Evolutionary conservation across 2,329 filamentous ascomycete genomes (phyloP).

Genomic region (Fusarium camptoceras): DNA sequence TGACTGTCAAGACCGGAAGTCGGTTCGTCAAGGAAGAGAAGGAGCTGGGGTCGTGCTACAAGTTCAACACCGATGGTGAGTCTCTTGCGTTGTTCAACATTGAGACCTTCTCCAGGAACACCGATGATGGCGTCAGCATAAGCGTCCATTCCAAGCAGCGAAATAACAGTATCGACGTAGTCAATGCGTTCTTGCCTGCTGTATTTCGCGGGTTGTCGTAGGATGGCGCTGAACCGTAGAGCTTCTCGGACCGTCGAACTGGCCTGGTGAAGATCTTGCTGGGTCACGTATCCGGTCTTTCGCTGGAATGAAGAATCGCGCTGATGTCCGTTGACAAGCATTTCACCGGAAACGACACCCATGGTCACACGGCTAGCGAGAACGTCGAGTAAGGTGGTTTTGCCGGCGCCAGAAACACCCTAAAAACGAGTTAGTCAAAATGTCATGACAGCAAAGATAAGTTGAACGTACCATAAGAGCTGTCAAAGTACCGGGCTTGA

Average conservation of each 20-base stretch:
- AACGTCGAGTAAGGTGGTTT: conserved; percentile 86
- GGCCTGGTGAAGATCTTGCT: conserved; percentile 84
- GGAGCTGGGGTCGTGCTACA: conserved; percentile 63
- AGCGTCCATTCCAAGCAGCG: conserved; percentile 70
- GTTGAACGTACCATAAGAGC: conserved; percentile 70
- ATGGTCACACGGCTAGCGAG: conserved; percentile 84
- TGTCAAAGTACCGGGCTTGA: conserved; percentile 77
- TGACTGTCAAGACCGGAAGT: conserved; percentile 70
- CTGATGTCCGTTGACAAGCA: conserved; percentile 70
- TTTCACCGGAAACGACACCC: conserved; percentile 86
- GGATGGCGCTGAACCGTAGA: conserved; percentile 81
- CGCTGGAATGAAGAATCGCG: conserved; percentile 84
- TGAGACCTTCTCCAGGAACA: conserved; percentile 66
- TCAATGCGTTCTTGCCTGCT: conserved; percentile 77
- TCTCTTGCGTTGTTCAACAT: conserved; percentile 69
- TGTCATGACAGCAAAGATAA: accelerated
- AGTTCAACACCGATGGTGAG: conserved; percentile 68
- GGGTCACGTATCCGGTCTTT: conserved; percentile 90
- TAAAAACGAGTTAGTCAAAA: neutral
- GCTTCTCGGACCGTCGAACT: conserved; percentile 87
- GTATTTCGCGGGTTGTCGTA: conserved; percentile 79
- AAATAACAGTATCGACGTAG: conserved; percentile 81
- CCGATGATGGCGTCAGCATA: conserved; percentile 73
- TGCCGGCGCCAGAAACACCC: conserved; percentile 81
- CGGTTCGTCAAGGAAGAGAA: conserved; percentile 70